phyloP scores from a whole-genome alignment of 2,329 filamentous ascomycete genomes.

The Rhinocladiella mackenziei region DNA sequence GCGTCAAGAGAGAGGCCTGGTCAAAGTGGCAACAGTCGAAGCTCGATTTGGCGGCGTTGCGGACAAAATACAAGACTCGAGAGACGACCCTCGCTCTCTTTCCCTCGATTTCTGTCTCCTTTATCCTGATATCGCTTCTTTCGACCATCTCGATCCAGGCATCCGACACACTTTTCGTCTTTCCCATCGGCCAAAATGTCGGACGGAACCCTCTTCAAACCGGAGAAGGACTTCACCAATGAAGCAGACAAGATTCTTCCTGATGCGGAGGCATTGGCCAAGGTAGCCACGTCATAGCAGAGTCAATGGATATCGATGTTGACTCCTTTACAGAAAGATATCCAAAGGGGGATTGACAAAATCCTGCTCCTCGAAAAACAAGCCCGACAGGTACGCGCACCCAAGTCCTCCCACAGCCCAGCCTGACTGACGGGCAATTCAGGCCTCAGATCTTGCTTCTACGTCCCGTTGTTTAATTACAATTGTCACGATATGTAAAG shows the following conservation, averaged over 20 bases:
- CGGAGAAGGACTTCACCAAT: conserved; percentile 98
- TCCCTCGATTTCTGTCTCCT: neutral
- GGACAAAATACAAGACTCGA: no score
- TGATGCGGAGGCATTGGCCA: conserved; percentile 83
- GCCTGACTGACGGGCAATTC: conserved; percentile 23
- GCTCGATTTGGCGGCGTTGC: no score
- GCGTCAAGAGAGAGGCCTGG: no score
- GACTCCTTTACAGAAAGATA: conserved; percentile 51
- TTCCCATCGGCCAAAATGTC: conserved; percentile 62
- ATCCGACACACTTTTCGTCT: neutral
- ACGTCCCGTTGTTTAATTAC: conserved; percentile 82
- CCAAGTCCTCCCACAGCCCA: conserved; percentile 1
- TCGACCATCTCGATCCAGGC: no score
- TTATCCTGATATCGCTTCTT: no score
- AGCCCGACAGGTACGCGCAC: conserved; percentile 73
- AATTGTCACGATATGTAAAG: conserved; percentile 92
- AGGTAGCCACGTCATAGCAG: conserved; percentile 54
- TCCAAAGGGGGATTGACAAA: conserved; percentile 88
- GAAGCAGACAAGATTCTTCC: conserved; percentile 89
- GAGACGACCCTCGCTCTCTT: no score
- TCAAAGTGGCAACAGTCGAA: no score
- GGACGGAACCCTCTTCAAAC: conserved; percentile 73
- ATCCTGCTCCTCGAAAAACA: conserved; percentile 90
- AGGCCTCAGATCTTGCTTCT: conserved; percentile 94
- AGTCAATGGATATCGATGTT: conserved; percentile 17